Evolutionary conservation across 1,284 basidiomycete species (phyloP), one percentile per base, ranked within the genome.

Genomic region (Trichosporon asahii): DNA sequence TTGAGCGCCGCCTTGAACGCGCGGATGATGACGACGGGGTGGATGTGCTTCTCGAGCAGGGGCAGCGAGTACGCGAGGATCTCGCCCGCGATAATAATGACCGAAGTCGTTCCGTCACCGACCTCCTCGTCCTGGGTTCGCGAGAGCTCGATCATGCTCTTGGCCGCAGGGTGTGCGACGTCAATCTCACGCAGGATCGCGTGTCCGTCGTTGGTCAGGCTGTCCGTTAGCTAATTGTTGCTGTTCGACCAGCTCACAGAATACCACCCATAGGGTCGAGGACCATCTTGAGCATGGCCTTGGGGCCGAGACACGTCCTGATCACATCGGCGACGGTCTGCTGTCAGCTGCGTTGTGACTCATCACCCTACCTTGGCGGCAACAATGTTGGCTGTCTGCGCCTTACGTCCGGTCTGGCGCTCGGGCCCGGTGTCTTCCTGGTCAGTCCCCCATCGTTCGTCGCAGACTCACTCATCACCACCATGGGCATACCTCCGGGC

Each of bases 281-380:
- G 77, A 98, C 98, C 96, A 99, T 99, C 88, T 99, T 99, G 73
- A 98, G 87, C 96, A 98, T 99, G 57, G 95, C 90, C 82, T 97
- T 96, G 3, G 96, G 96, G 6, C 97, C 96, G 37, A 98, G 85
- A 88, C 96, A 99, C 76, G 95, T 98, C 73, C 95, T 85, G 77
- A 99, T 98, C n/a, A 99, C 95, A 87, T 98, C 96, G 76, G 96
- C 93, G 2, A 99, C 96, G 18, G 95, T 98, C 93, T 95, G 72
- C n/a, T 0, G 55, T 70, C 55, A 37, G 67, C 66, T 49, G 11
- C 49, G 12, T 1, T 8, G 46, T 46, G 29, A 29, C 53, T 33
- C 29, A 55, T 14, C 69, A 60, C 87, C n/a, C 68, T 66, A 94
- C 94, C 88, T 99, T 99, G 61, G 95, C 95, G 18, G 96, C 95